phyloP scores from a whole-genome alignment of 768 basidiomycete species.

The Auriscalpium microsporum region DNA sequence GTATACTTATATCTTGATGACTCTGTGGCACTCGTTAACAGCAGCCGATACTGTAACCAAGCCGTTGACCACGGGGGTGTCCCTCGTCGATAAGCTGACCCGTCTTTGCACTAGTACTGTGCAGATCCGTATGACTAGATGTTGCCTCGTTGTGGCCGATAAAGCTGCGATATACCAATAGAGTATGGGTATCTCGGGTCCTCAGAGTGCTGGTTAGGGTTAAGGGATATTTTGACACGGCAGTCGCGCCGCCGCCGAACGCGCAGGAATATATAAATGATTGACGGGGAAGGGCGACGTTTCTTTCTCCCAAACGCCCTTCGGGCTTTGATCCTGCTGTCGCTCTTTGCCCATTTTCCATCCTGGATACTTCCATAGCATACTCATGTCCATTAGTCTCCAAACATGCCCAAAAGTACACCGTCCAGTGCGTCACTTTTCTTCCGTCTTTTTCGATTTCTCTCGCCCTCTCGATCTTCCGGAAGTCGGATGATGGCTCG shows the following conservation, averaged over 20 bases:
- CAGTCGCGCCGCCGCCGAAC: neutral
- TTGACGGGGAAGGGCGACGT: neutral
- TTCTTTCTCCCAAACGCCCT: conserved; percentile 10
- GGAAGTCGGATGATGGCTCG: conserved; percentile 15
- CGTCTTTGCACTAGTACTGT: no score
- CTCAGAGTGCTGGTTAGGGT: conserved; percentile 6
- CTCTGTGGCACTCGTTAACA: no score
- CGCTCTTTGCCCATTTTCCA: conserved; percentile 17
- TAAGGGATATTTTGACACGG: conserved; percentile 4
- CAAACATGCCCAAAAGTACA: conserved; percentile 34
- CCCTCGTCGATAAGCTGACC: no score
- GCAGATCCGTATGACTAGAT: no score
- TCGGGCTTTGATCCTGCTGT: conserved; percentile 7
- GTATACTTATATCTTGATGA: no score
- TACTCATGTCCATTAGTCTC: conserved; percentile 35
- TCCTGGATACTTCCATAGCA: conserved; percentile 32
- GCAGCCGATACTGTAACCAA: no score
- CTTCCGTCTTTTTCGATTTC: conserved; percentile 22
- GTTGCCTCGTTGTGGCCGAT: no score
- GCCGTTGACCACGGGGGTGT: no score
- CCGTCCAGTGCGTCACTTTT: conserved; percentile 22
- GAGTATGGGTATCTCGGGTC: no score
- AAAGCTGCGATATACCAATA: no score
- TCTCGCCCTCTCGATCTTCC: conserved; percentile 6
- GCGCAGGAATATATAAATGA: neutral